Conservation (phyloP, 495 filamentous ascomycete species). For the Penicillium bialowiezense region DNA sequence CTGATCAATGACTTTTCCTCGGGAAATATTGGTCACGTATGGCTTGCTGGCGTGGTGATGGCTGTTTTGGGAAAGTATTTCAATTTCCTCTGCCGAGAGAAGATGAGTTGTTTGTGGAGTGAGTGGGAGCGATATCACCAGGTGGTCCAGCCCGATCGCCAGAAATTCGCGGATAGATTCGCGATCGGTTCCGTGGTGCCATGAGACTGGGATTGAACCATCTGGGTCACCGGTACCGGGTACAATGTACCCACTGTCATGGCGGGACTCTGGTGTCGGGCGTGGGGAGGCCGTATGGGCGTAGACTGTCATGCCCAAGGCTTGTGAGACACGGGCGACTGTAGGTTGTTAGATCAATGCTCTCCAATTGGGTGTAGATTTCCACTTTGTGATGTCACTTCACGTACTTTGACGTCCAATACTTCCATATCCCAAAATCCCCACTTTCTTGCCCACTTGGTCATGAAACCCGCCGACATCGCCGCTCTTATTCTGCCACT, state of each 20-base stretch:
- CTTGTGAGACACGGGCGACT: conserved; percentile 63
- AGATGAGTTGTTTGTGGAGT: conserved; percentile 65
- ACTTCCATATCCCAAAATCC: conserved; percentile 80
- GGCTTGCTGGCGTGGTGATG: conserved; percentile 20
- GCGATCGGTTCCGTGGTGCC: conserved; percentile 68
- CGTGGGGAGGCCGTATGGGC: conserved; percentile 73
- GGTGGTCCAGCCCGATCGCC: conserved; percentile 64
- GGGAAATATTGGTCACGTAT: conserved; percentile 71
- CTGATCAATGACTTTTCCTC: conserved; percentile 70
- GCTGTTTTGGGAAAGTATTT: conserved; percentile 53
- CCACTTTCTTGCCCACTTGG: conserved; percentile 56
- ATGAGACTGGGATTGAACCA: conserved; percentile 64
- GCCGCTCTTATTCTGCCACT: conserved; percentile 27
- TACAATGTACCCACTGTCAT: conserved; percentile 65
- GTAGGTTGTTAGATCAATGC: neutral
- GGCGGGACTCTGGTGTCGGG: conserved; percentile 50
- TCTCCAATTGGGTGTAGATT: neutral
- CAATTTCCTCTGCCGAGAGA: conserved; percentile 63
- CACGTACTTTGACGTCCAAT: conserved; percentile 68
- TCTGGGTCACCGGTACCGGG: conserved; percentile 76
- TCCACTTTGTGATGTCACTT: neutral
- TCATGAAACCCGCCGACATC: conserved; percentile 38
- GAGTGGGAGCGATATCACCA: conserved; percentile 72
- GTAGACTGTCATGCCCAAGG: conserved; percentile 76
- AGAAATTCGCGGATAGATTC: conserved; percentile 64